phyloP scores from a whole-genome alignment of 306 rosid genomes.

The Quercus alba region DNA sequence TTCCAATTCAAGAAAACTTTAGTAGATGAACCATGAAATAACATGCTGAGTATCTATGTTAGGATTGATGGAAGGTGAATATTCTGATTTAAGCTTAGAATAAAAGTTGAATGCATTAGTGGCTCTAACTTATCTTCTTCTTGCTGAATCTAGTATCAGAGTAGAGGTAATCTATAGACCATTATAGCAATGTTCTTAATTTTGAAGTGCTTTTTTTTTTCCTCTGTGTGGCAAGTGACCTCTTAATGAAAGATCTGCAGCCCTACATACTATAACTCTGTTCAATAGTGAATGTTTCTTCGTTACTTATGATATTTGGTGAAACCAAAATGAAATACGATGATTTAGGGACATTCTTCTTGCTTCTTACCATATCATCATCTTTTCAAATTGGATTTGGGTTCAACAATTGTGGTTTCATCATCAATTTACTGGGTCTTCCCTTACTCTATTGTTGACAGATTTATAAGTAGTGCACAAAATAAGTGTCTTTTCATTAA shows the following conservation, averaged over 20 bases:
- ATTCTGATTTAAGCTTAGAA: slow-evolving; percentile 80
- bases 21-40: slow-evolving; percentile 26
- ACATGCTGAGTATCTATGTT: slow-evolving; percentile 53
- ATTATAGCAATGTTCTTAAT: not conserved
- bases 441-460: not conserved
- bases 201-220: no score
- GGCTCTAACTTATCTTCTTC: slow-evolving; percentile 83
- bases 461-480: not conserved
- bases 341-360: not conserved
- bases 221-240: no score
- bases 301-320: not conserved
- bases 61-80: slow-evolving; percentile 92
- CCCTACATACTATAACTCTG: not conserved
- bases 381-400: not conserved
- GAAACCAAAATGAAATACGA: not conserved
- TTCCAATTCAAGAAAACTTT: slow-evolving; percentile 35
- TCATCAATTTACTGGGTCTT: not conserved
- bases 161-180: slow-evolving; percentile 53
- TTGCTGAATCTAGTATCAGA: slow-evolving; percentile 71
- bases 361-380: not conserved
- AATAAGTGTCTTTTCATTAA: not conserved
- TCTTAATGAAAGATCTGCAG: no score
- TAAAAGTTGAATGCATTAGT: slow-evolving; percentile 80
- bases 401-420: not conserved
- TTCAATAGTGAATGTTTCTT: not conserved